A percentile compares a stretch with the other conserved stretches of the same genome.
phyloP scores from a whole-genome alignment of 345 rosid species.

The Pistacia atlantica region DNA sequence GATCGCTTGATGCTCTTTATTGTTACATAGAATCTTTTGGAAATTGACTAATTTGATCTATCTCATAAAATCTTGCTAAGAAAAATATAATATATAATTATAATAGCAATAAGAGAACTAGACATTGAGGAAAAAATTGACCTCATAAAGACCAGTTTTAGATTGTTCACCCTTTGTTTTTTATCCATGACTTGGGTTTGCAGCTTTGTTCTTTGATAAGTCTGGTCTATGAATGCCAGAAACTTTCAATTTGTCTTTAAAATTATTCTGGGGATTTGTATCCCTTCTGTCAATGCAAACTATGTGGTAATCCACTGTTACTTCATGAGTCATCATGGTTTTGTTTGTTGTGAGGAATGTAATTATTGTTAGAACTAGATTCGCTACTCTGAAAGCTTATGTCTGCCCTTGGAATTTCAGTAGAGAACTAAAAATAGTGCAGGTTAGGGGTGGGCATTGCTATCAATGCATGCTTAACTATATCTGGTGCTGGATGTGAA shows the following conservation, averaged over 20 bases:
- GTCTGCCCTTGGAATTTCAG: no score
- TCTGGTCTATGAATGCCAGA: neutral
- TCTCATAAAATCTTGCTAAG: neutral
- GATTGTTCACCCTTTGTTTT: no score
- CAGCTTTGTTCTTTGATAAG: no score
- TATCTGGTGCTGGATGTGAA: neutral
- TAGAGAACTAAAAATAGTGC: neutral
- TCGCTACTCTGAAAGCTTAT: no score
- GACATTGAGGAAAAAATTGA: neutral
- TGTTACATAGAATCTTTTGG: neutral
- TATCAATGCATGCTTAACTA: neutral
- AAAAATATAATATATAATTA: no score
- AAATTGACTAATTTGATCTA: neutral
- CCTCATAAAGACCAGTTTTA: no score
- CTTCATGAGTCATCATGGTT: neutral
- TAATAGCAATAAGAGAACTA: neutral
- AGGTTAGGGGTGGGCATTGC: neutral
- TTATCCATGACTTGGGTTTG: no score
- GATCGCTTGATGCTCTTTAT: neutral
- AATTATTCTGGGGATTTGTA: neutral
- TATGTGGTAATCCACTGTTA: neutral
- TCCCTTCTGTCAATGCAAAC: neutral
- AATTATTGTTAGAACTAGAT: no score
- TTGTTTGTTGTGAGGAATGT: neutral
- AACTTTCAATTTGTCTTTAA: neutral